Conservation (phyloP, 2,329 filamentous ascomycete genomes). For the Metarhizium humberi region DNA sequence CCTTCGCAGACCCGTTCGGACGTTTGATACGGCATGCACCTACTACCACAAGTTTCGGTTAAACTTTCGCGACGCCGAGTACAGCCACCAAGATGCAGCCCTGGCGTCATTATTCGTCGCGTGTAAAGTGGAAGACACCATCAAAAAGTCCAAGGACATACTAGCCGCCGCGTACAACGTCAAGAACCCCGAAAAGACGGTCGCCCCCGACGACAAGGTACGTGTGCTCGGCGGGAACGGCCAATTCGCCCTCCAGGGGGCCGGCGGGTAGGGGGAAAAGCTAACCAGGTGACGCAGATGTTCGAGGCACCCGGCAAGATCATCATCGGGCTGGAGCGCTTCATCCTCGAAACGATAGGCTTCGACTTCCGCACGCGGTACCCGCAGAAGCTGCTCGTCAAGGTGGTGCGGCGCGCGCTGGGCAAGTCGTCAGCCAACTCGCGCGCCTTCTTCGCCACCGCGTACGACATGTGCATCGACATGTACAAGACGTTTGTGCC, state of each 20-base stretch:
- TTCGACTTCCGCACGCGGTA: slow-evolving; percentile 92
- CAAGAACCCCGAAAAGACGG: slow-evolving; percentile 59
- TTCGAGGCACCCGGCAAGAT: slow-evolving; percentile 73
- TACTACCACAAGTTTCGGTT: slow-evolving; percentile 94
- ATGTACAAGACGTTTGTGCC: slow-evolving; percentile 89
- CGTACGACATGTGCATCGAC: slow-evolving; percentile 79
- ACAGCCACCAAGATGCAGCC: slow-evolving; percentile 78
- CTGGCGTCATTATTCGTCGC: slow-evolving; percentile 83
- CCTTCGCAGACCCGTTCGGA: slow-evolving; percentile 64
- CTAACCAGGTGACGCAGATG: slow-evolving; percentile 35
- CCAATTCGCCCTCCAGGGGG: too few species aligned
- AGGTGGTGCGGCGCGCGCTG: slow-evolving; percentile 57
- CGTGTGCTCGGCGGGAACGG: slow-evolving; percentile 12
- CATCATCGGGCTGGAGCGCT: slow-evolving; percentile 81
- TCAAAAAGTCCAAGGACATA: slow-evolving; percentile 94
- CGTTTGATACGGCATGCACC: slow-evolving; percentile 81
- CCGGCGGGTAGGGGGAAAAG: not conserved
- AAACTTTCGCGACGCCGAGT: slow-evolving; percentile 74
- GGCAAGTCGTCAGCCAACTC: slow-evolving; percentile 13
- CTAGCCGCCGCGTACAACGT: slow-evolving; percentile 84
- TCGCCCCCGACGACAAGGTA: slow-evolving; percentile 74
- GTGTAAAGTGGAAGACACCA: slow-evolving; percentile 95
- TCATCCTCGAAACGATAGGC: slow-evolving; percentile 84
- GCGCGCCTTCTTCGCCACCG: slow-evolving; percentile 49
- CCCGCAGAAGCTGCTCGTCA: slow-evolving; percentile 76